phyloP scores from a whole-genome alignment of 441 rosid genomes.

The Bocquillonia castaneifolia region DNA sequence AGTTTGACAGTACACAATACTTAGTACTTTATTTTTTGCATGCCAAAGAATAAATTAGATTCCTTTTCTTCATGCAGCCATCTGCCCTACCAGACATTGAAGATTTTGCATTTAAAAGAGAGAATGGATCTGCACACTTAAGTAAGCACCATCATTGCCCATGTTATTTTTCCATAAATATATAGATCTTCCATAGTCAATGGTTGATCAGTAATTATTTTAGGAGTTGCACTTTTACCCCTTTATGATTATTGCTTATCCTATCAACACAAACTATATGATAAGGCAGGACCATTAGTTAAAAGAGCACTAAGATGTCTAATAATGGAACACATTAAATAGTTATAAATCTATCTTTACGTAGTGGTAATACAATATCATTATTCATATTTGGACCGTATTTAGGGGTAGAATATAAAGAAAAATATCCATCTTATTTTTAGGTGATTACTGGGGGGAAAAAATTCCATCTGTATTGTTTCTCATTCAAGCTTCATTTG shows the following conservation, averaged over 20 bases:
- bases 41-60: background rate
- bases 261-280: background rate
- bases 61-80: conserved; percentile 27
- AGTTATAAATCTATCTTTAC: too few species aligned
- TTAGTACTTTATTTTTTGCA: background rate
- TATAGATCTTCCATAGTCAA: too few species aligned
- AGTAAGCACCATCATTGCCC: conserved; percentile 33
- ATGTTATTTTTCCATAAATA: background rate
- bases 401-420: background rate
- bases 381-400: background rate
- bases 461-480: too few species aligned
- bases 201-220: background rate
- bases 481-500: background rate
- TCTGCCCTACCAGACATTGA: conserved; percentile 63
- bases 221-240: background rate
- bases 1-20: background rate
- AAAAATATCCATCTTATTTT: background rate
- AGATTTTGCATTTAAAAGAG: conserved; percentile 57
- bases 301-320: background rate
- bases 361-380: background rate
- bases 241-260: background rate
- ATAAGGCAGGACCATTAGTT: background rate
- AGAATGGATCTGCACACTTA: conserved; percentile 32
- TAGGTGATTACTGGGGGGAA: too few species aligned
- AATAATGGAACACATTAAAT: background rate